These are phyloP conservation scores for Saccharomycopsis lassenensis DNA, from an alignment of 805 yeast species.

Conservation along the genomic window DNA sequence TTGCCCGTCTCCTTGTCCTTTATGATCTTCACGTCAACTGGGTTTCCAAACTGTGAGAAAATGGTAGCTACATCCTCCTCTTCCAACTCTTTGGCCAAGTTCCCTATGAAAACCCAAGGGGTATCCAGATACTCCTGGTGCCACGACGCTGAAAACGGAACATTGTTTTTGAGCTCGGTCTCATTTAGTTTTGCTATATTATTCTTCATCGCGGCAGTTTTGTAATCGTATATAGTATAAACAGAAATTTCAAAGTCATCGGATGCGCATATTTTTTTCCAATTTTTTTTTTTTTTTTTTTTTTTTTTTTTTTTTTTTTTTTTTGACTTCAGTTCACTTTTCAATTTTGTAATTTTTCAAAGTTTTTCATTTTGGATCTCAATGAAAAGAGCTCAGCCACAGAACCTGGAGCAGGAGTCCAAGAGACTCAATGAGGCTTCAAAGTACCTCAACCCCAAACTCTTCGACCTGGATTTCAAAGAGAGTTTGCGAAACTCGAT, in stretches of 20 bases:
- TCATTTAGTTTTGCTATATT: slow-evolving; percentile 50
- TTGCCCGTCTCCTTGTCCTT: slow-evolving; percentile 37
- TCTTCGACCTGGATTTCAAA: slow-evolving; percentile 36
- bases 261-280: too few species aligned
- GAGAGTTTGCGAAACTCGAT: slow-evolving; percentile 33
- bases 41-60: slow-evolving; percentile 85
- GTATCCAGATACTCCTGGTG: slow-evolving; percentile 74
- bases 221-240: too few species aligned
- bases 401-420: too few species aligned
- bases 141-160: slow-evolving; percentile 68
- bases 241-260: too few species aligned
- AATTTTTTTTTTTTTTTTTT: too few species aligned
- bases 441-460: slow-evolving; percentile 21
- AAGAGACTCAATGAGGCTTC: slow-evolving; percentile 10
- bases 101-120: slow-evolving; percentile 68
- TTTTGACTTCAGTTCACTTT: too few species aligned
- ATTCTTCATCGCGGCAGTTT: too few species aligned
- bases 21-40: slow-evolving; percentile 48
- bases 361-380: too few species aligned
- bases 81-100: slow-evolving; percentile 48
- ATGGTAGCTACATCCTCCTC: slow-evolving; percentile 70
- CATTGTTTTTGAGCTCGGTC: slow-evolving; percentile 52
- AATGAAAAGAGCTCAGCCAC: too few species aligned
- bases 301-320: too few species aligned
- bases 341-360: too few species aligned